A percentile compares a stretch with the other conserved stretches of the same genome.
phyloP scores from a whole-genome alignment of 768 basidiomycete species.

The Suillus weaverae region DNA sequence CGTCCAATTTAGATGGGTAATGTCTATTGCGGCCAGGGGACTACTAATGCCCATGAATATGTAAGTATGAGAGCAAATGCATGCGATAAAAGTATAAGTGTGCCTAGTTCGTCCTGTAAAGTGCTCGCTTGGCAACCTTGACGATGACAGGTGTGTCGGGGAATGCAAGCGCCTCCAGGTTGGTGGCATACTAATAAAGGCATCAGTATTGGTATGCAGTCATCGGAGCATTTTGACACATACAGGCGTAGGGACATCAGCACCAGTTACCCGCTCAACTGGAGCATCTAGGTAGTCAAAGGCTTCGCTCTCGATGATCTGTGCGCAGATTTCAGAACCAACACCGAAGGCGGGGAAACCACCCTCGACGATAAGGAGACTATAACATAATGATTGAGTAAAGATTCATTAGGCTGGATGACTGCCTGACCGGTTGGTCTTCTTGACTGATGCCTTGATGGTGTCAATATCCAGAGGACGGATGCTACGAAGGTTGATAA shows the following conservation, averaged over 20 bases:
- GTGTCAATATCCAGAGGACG: constrained; percentile 97
- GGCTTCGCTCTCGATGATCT: constrained; percentile 95
- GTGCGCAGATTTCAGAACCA: constrained; percentile 97
- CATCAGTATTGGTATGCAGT: constrained; percentile 12
- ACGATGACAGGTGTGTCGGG: constrained; percentile 88
- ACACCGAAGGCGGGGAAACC: constrained; percentile 99
- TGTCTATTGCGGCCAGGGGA: constrained; percentile 20
- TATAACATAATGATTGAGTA: constrained; percentile 29
- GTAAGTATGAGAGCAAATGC: constrained; percentile 15
- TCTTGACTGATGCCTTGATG: constrained; percentile 96
- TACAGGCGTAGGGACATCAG: constrained; percentile 95
- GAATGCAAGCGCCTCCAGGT: constrained; percentile 90
- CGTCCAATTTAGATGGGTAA: neutral
- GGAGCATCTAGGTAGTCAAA: constrained; percentile 99
- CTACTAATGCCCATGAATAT: constrained; percentile 18
- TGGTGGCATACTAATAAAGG: constrained; percentile 73
- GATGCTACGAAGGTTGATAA: constrained; percentile 95
- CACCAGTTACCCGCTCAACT: constrained; percentile 96
- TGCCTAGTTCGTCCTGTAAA: constrained; percentile 78
- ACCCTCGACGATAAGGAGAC: constrained; percentile 92
- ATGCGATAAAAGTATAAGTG: constrained; percentile 13
- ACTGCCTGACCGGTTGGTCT: constrained; percentile 82
- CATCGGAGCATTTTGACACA: constrained; percentile 30
- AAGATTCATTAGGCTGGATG: neutral
- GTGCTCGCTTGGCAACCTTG: constrained; percentile 92